Conservation (phyloP, 1,284 basidiomycete species). For the Pyrrhoderma lamaoense region DNA sequence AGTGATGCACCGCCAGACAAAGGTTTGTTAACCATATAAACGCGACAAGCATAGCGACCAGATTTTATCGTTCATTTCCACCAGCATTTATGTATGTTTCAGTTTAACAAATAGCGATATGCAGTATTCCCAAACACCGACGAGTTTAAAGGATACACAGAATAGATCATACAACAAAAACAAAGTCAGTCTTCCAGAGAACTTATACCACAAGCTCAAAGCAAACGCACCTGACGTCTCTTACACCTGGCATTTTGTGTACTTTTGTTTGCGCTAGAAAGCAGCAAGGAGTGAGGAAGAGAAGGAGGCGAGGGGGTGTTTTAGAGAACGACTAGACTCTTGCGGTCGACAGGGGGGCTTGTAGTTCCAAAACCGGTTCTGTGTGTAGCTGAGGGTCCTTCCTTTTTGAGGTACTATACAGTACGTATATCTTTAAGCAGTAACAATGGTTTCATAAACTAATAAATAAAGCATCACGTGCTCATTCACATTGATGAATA, state of each 20-base stretch:
- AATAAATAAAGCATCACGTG: too few species aligned
- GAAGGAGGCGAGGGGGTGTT: background rate
- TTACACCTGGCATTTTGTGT: constrained; percentile 82
- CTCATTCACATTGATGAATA: too few species aligned
- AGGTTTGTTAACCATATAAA: too few species aligned
- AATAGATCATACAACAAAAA: too few species aligned
- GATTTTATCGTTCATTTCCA: too few species aligned
- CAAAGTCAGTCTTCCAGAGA: background rate
- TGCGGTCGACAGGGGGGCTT: background rate
- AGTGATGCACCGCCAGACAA: too few species aligned
- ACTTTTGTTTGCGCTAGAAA: background rate
- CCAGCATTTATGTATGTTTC: too few species aligned
- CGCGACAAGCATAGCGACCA: too few species aligned
- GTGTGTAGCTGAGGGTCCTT: background rate
- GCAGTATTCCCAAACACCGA: too few species aligned
- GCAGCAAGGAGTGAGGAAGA: too few species aligned
- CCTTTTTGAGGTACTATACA: background rate
- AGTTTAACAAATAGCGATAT: too few species aligned
- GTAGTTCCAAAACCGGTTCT: background rate
- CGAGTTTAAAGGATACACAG: too few species aligned
- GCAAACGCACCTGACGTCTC: constrained; percentile 77
- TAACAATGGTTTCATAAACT: background rate
- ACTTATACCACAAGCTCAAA: background rate
- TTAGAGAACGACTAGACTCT: constrained; percentile 23
- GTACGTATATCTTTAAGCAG: background rate